These are phyloP conservation scores for Hyphodiscus sp. DNA, from an alignment of 2,329 filamentous ascomycete genomes.

Conservation along the genomic window DNA sequence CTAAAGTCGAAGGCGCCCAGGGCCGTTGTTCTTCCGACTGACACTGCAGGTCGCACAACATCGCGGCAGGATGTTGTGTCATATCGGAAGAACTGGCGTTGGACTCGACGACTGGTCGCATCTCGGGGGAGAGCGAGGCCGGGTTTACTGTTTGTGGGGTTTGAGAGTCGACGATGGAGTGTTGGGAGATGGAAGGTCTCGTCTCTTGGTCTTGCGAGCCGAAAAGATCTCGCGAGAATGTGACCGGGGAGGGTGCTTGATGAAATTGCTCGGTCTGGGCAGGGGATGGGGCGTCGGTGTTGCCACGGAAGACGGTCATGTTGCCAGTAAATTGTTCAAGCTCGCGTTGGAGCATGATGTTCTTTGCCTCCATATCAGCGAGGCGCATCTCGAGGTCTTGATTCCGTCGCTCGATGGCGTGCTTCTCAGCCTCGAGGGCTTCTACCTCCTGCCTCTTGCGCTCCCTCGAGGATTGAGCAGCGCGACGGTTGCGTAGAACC, in stretches of 20 bases:
- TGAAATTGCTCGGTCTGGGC: slow-evolving; percentile 34
- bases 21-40: slow-evolving; percentile 59
- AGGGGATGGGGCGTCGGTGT: slow-evolving; percentile 38
- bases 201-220: slow-evolving; percentile 34
- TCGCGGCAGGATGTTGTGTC: slow-evolving; percentile 99
- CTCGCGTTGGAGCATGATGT: slow-evolving; percentile 22
- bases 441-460: slow-evolving; percentile 63
- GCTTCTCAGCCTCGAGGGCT: slow-evolving; percentile 62
- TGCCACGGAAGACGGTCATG: slow-evolving; percentile 35
- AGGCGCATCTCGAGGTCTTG: slow-evolving; percentile 61
- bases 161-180: slow-evolving; percentile 27
- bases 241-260: slow-evolving; percentile 36
- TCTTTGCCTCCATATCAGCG: slow-evolving; percentile 25
- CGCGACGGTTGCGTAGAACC: slow-evolving; percentile 90
- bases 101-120: slow-evolving; percentile 45
- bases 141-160: slow-evolving; percentile 50
- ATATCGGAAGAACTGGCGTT: slow-evolving; percentile 55
- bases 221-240: slow-evolving; percentile 54
- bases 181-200: slow-evolving; percentile 17
- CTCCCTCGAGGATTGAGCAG: slow-evolving; percentile 92
- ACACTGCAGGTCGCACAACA: slow-evolving; percentile 99
- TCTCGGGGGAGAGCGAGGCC: slow-evolving; percentile 52
- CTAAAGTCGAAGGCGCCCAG: slow-evolving; percentile 26
- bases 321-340: slow-evolving; percentile 22
- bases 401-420: slow-evolving; percentile 63